Evolutionary conservation across 2,329 filamentous ascomycete species (phyloP), one percentile per base, ranked within the genome.

Genomic region (Arthrobotrys sphaeroides): DNA sequence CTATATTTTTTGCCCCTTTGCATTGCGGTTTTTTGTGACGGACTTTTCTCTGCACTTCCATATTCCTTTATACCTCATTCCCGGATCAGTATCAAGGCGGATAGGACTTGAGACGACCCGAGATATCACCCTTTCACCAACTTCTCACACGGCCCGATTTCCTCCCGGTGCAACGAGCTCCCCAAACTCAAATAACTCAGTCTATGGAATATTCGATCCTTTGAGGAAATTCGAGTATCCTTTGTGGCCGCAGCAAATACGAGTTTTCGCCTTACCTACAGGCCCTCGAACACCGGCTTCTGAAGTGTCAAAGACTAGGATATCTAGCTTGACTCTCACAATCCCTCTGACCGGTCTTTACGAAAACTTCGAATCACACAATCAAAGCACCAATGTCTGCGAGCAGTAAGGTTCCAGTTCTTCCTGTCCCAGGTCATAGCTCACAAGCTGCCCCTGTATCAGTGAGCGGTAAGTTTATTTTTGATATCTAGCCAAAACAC

Each of bases 21-120:
- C 73, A 78, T 80, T 79, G 78, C 77, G 73, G 77, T 65, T 69
- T n/a, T 78, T 79, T 79, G 78, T 64, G 73, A 73, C 72, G 61
- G 55, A 47, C 61, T 60, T 73, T 49, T 31, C 43, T 70, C 61
- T 13, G 24, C 28, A 57, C 55, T 77, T 45, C 28, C 66, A 40
- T 64, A 73, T 72, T 77, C 73, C 67, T 69, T 69, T 64, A 68
- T 68, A 69, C 65, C 64, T 53, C 36, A n/a, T 26, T 31, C 28
- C 16, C 59, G 42, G 49, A 16, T 69, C 64, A 51, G 62, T 64
- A 64, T 68, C 72, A 62, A 75, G 72, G 49, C 57, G 65, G 53
- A 45, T 36, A 45, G 55, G 28, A 47, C 61, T 74, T 62, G 72
- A 75, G 57, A 64, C 72, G 49, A 43, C n/a, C 59, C 10, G 51